Base-by-base conservation (phyloP, 2,329 filamentous ascomycete species). In the Fusarium nisikadoi region DNA sequence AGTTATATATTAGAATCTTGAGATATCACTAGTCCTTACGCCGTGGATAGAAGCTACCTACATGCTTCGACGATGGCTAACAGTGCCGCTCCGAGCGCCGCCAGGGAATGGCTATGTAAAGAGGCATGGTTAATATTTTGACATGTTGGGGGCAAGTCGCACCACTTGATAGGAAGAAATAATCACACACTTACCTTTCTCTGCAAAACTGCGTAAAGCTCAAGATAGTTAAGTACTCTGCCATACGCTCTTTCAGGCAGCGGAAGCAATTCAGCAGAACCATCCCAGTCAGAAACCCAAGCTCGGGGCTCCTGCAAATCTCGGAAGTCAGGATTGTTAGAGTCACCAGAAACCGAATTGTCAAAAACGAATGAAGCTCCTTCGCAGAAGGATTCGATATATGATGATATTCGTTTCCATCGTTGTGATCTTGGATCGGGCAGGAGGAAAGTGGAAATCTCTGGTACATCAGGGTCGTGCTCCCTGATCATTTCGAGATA, bases 261-360 rank as follows among this genome's bases (percentile, higher is more conserved):
- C n/a, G 41, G 41, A 42, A 42, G 41, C 41, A 42, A 8, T 42
- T 42, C 41, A 42, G 41, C 12, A 52, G 35, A 16, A 41, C n/a
- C 27, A 33, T 64, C 52, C 49, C 61, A 35, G n/a, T 65, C 62
- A 31, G 62, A 65, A 33, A 60, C 62, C 62, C 62, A 65, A 19
- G 55, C 55, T 36, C 19, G 33, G 7, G 62, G 35, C n/a, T 65
- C 55, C 47, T 54, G 49, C 9, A 36, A 9, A 25, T 33, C 16
- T 17, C 13, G 35, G 13, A 20, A 14, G 25, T 33, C 43, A 25
- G 19, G 11, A 17, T 12, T 46, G 10, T 6, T 33, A 14, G 20
- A n/a, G 4, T 64, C 46, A 8, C 13, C 41, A 10, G 47, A 20
- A 13, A 65, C 12, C 2, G 55, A 36, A 14, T 19, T 27, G 3